Conservation (phyloP, 2,329 filamentous ascomycete species). For the Emergomyces orientalis region DNA sequence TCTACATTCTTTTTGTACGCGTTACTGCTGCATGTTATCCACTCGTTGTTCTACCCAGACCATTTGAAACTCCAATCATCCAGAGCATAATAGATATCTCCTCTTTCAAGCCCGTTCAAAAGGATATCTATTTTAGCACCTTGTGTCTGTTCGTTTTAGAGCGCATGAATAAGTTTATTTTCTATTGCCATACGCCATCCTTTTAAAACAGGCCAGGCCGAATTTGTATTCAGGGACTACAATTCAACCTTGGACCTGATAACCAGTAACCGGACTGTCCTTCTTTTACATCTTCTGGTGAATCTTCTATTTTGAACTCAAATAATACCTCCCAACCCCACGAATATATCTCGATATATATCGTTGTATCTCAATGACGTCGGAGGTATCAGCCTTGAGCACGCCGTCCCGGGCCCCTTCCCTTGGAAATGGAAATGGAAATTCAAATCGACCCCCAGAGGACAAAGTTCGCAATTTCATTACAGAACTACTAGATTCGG, state of each 20-base stretch:
- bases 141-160: background rate
- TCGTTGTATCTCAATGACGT: background rate
- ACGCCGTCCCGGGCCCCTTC: background rate
- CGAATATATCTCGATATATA: background rate
- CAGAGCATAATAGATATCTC: background rate
- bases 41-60: too few relatives aligned
- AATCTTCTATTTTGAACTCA: background rate
- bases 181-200: background rate
- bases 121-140: background rate
- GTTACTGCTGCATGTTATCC: background rate
- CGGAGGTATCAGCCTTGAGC: background rate
- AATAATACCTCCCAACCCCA: background rate
- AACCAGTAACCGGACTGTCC: background rate
- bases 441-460: constrained; percentile 6
- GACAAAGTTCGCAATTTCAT: constrained; percentile 25
- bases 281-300: background rate
- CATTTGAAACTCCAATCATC: background rate
- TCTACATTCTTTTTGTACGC: background rate
- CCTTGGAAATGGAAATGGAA: background rate
- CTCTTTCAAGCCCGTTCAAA: background rate
- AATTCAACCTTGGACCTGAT: background rate
- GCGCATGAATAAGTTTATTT: background rate
- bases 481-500: constrained; percentile 19
- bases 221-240: background rate
- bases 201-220: background rate